These are phyloP conservation scores for Santalum album DNA, from an alignment of 164 flowering plant species.

Conservation along the genomic window DNA sequence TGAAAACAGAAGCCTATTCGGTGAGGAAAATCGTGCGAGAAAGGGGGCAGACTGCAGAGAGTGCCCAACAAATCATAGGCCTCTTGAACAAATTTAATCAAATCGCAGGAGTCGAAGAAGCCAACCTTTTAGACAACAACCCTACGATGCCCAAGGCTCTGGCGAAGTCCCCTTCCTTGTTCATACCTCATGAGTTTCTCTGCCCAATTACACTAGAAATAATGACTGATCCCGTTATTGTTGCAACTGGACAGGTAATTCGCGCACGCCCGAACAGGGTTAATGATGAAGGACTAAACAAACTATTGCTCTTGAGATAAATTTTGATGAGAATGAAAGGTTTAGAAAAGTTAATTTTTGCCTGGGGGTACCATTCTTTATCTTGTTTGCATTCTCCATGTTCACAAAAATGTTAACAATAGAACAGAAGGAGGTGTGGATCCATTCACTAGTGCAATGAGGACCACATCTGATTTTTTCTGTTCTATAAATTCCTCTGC, in stretches of 20 bases:
- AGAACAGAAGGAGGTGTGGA: no score
- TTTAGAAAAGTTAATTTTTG: no score
- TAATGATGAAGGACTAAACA: no score
- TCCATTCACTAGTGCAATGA: no score
- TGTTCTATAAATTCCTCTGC: no score
- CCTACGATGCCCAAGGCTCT: background rate
- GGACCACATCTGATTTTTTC: no score
- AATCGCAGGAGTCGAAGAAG: background rate
- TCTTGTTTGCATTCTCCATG: no score
- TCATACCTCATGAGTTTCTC: background rate
- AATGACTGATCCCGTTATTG: background rate
- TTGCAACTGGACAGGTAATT: background rate
- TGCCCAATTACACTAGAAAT: background rate
- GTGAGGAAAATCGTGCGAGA: constrained; percentile 19
- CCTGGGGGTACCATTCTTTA: no score
- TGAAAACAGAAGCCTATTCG: constrained; percentile 48
- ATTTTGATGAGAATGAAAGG: no score
- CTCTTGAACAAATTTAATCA: background rate
- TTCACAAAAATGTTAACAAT: no score
- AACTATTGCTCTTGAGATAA: no score
- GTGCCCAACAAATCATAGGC: background rate
- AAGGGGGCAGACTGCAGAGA: background rate
- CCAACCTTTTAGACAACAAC: background rate
- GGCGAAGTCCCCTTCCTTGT: background rate
- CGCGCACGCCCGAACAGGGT: background rate